These are phyloP conservation scores for Royoungia palumana DNA, from an alignment of 768 basidiomycete species.

Conservation along the genomic window DNA sequence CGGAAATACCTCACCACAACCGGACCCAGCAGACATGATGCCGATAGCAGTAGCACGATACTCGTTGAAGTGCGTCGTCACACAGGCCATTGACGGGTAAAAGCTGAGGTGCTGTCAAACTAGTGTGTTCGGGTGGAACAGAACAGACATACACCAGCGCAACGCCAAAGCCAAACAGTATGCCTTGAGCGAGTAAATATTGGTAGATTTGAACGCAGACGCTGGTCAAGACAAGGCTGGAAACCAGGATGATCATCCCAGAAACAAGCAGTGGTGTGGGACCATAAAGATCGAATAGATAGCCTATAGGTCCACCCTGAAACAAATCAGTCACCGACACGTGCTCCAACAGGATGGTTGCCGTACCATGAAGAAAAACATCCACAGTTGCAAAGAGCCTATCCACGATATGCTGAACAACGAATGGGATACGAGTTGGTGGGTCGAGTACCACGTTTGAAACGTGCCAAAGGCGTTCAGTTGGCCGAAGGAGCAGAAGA, in stretches of 20 bases:
- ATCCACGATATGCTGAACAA: constrained; percentile 68
- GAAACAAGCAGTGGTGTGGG: constrained; percentile 50
- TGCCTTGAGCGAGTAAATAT: constrained; percentile 59
- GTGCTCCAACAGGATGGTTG: background rate
- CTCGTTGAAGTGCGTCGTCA: constrained; percentile 61
- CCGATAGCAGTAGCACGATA: constrained; percentile 73
- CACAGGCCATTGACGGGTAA: constrained; percentile 64
- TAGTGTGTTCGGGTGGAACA: background rate
- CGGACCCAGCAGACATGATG: constrained; percentile 66
- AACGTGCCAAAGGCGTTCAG: constrained; percentile 73
- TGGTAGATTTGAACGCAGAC: constrained; percentile 56
- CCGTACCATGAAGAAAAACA: constrained; percentile 67
- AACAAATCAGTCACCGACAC: constrained; percentile 2
- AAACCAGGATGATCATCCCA: constrained; percentile 47
- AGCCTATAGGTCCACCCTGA: constrained; percentile 62
- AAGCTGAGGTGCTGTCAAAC: constrained; percentile 42
- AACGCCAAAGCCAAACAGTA: constrained; percentile 63
- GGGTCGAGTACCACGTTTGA: constrained; percentile 60
- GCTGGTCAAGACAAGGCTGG: constrained; percentile 60
- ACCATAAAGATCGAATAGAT: constrained; percentile 57
- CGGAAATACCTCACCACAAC: constrained; percentile 42
- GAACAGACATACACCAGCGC: constrained; percentile 53
- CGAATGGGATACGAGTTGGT: constrained; percentile 51
- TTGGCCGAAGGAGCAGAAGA: constrained; percentile 70
- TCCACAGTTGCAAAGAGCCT: constrained; percentile 64